phyloP scores from a whole-genome alignment of 352 stramenopile species.

The Globisporangium solare region DNA sequence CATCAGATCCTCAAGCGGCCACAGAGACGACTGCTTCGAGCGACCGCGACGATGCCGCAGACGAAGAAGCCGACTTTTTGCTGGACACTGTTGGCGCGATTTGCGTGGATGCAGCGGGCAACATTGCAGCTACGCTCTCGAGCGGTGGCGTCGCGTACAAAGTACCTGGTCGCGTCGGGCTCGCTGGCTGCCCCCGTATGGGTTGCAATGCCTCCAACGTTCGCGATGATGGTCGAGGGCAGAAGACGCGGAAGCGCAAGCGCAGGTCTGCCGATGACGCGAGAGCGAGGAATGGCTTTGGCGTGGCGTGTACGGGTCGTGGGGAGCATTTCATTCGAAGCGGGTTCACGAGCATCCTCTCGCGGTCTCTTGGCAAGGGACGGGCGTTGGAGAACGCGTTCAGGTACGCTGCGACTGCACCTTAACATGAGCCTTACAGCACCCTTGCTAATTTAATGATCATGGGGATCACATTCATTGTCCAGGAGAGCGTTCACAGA shows the following conservation, averaged over 20 bases:
- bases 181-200: conserved; percentile 61
- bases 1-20: not conserved
- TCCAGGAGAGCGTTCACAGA: conserved; percentile 26
- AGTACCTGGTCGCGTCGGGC: conserved; percentile 51
- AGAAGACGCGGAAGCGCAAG: conserved; percentile 11
- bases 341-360: conserved; percentile 30
- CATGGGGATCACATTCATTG: not conserved
- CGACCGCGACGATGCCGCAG: not conserved
- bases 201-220: conserved; percentile 47
- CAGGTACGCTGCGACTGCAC: conserved; percentile 1
- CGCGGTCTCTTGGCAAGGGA: conserved; percentile 22
- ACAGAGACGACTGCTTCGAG: not conserved
- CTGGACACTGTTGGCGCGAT: conserved; percentile 65
- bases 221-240: not conserved
- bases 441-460: no score
- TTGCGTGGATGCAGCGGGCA: conserved; percentile 47
- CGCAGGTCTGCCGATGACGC: not conserved
- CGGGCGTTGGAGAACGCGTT: conserved; percentile 23
- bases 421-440: no score
- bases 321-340: conserved; percentile 70
- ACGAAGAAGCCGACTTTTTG: conserved; percentile 9
- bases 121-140: conserved; percentile 53
- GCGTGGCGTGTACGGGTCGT: conserved; percentile 49
- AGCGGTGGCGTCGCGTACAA: conserved; percentile 70
- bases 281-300: conserved; percentile 28